Percentiles rank a stretch among this genome's conserved stretches.
phyloP scores from a whole-genome alignment of 306 rosid genomes.

The Amphicarpaea edgeworthii region DNA sequence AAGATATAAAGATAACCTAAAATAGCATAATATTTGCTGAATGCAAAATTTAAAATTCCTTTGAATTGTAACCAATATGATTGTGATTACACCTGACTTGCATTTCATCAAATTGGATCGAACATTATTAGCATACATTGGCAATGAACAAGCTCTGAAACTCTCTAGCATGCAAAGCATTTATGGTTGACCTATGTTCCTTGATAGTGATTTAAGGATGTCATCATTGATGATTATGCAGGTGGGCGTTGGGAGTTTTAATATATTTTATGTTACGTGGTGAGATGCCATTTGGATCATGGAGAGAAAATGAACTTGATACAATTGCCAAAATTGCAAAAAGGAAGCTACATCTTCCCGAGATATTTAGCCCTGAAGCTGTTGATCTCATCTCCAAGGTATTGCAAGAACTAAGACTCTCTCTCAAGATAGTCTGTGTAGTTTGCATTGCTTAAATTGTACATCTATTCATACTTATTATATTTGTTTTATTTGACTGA shows the following conservation, averaged over 20 bases:
- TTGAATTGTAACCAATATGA: constrained; percentile 10
- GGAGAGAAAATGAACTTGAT: constrained; percentile 94
- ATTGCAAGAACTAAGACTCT: constrained; percentile 25
- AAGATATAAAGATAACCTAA: background rate
- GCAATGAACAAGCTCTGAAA: background rate
- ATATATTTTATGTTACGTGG: constrained; percentile 83
- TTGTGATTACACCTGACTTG: constrained; percentile 21
- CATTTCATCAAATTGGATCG: constrained; percentile 12
- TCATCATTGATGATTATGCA: constrained; percentile 50
- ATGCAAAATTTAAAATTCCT: background rate
- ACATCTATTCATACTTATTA: constrained; percentile 40
- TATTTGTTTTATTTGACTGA: constrained; percentile 33
- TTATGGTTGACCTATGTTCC: constrained; percentile 26
- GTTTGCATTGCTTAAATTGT: constrained; percentile 13
- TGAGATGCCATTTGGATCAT: constrained; percentile 95
- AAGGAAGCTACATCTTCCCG: constrained; percentile 78
- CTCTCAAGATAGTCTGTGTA: background rate
- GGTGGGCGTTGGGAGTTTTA: constrained; percentile 98
- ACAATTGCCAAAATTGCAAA: constrained; percentile 87
- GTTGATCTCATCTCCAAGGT: constrained; percentile 93
- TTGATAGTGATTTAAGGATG: constrained; percentile 25
- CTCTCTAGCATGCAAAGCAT: constrained; percentile 13
- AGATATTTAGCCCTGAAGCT: constrained; percentile 81
- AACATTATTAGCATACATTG: background rate
- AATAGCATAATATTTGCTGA: constrained; percentile 1